Percentiles rank a stretch among this genome's conserved stretches.
Conservation (phyloP, 495 filamentous ascomycete genomes). For the Neurospora intermedia region DNA sequence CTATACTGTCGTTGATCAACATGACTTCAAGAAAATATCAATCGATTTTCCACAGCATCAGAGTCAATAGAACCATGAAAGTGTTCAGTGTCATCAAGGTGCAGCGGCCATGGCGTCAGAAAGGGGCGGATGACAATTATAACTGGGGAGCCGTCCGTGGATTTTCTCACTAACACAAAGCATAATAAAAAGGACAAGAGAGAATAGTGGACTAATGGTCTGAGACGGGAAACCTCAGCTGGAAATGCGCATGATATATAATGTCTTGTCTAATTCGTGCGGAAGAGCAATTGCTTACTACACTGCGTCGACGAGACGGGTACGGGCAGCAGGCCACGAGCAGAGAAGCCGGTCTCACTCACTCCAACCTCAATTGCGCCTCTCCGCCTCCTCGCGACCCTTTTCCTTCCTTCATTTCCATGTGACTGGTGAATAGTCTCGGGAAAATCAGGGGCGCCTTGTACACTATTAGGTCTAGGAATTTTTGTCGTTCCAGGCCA, state of each 20-base stretch:
- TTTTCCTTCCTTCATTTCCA: not conserved
- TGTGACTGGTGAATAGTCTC: not conserved
- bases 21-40: not conserved
- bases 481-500: not conserved
- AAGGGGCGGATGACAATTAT: not conserved
- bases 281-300: not conserved
- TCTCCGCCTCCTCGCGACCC: not conserved
- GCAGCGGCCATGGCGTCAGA: slow-evolving; percentile 11
- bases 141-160: not conserved
- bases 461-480: not conserved
- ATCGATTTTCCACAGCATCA: slow-evolving; percentile 7
- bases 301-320: not conserved
- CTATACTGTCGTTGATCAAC: slow-evolving; percentile 16
- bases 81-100: slow-evolving; percentile 7
- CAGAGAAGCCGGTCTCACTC: not conserved
- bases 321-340: not conserved
- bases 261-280: not conserved
- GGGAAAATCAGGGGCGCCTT: not conserved
- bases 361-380: not conserved
- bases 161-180: not conserved
- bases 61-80: not conserved
- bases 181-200: not conserved
- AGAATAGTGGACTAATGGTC: not conserved
- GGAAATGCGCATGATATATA: not conserved
- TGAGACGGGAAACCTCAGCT: not conserved